Conservation (phyloP, 148 eudicot species). For the Heliamphora exappendiculata region DNA sequence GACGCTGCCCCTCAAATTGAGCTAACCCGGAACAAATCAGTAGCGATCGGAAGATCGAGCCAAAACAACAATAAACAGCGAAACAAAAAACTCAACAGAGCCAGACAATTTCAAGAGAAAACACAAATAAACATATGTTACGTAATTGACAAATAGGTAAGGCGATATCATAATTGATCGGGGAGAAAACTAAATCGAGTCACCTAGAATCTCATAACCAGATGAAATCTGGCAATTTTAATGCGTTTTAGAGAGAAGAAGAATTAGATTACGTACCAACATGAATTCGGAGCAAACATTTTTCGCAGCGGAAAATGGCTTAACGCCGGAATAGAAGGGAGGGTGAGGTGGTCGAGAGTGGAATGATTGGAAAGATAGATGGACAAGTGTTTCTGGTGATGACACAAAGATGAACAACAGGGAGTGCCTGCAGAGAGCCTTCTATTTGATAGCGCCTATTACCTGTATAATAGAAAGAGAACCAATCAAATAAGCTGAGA, state of each 20-base stretch:
- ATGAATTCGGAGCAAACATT: constrained; percentile 17
- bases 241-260: neutral
- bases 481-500: neutral
- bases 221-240: neutral
- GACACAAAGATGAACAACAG: neutral
- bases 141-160: neutral
- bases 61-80: neutral
- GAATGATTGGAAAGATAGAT: neutral
- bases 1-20: neutral
- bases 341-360: neutral
- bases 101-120: neutral
- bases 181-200: neutral
- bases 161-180: neutral
- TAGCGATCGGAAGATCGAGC: neutral
- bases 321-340: neutral
- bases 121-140: neutral
- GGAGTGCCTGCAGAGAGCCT: neutral
- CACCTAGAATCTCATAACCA: neutral
- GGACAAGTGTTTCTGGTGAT: neutral
- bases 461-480: neutral
- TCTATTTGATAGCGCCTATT: neutral
- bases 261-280: constrained; percentile 21
- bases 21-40: neutral
- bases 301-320: neutral
- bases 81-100: neutral